Evolutionary conservation across 2,329 filamentous ascomycete genomes (phyloP).

Genomic region (Penicillium hesseltinei): DNA sequence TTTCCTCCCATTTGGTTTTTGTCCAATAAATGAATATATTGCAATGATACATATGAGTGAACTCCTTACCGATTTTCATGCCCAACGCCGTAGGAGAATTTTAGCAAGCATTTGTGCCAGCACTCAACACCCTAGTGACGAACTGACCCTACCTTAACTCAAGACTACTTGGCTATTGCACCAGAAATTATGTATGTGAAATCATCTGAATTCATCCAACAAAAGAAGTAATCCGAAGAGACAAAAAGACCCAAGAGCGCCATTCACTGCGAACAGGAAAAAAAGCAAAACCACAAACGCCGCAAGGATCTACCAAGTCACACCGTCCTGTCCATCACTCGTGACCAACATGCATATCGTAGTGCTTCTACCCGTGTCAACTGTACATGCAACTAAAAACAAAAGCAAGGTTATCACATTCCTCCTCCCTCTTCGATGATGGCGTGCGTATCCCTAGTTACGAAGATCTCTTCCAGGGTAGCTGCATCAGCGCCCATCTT

Average conservation of each 20-base stretch:
- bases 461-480: constrained; percentile 47
- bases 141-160: not conserved
- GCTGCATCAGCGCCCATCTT: constrained; percentile 27
- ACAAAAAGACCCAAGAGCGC: constrained; percentile 13
- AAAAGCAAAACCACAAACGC: constrained; percentile 20
- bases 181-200: not conserved
- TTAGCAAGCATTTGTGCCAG: not conserved
- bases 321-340: constrained; percentile 20
- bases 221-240: not conserved
- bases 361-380: constrained; percentile 10
- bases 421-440: constrained; percentile 37
- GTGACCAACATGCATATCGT: constrained; percentile 16
- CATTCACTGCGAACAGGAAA: constrained; percentile 19
- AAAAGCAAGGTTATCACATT: constrained; percentile 17
- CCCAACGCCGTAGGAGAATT: not conserved
- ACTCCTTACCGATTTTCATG: not conserved
- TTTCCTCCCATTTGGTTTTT: constrained; percentile 8
- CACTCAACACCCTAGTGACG: not conserved
- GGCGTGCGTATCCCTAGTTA: constrained; percentile 41
- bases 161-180: not conserved
- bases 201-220: constrained; percentile 2
- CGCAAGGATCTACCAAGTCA: constrained; percentile 16
- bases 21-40: constrained; percentile 8
- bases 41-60: not conserved
- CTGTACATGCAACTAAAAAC: constrained; percentile 21